A percentile compares a stretch with the other conserved stretches of the same genome.
phyloP scores from a whole-genome alignment of 1,284 basidiomycete species.

The Xerocomus nothofagi region DNA sequence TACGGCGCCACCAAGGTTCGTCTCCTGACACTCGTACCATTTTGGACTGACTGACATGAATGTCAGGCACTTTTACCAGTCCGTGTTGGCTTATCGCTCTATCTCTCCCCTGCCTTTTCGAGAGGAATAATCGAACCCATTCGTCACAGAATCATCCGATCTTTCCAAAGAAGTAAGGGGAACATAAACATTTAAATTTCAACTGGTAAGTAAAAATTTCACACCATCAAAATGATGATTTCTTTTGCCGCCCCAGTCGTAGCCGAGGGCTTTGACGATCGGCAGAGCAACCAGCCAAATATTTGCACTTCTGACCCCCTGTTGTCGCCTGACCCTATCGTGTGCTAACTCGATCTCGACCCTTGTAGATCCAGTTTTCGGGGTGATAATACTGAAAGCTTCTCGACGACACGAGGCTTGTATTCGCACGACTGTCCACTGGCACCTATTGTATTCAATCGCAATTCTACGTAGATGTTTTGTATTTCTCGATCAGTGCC shows the following conservation, averaged over 20 bases:
- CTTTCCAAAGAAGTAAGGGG: slow-evolving; percentile 17
- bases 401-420: background rate
- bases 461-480: background rate
- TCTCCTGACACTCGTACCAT: background rate
- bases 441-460: background rate
- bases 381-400: background rate
- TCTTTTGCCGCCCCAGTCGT: slow-evolving; percentile 40
- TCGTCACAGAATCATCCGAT: slow-evolving; percentile 26
- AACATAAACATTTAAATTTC: background rate
- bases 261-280: slow-evolving; percentile 33
- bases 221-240: slow-evolving; percentile 28
- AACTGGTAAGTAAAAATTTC: slow-evolving; percentile 16
- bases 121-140: slow-evolving; percentile 63
- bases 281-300: slow-evolving; percentile 38
- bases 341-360: slow-evolving; percentile 11
- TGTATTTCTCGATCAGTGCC: slow-evolving; percentile 21
- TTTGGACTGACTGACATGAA: slow-evolving; percentile 8
- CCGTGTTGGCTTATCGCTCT: slow-evolving; percentile 74
- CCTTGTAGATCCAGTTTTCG: slow-evolving; percentile 3
- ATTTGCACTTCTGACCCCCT: slow-evolving; percentile 34
- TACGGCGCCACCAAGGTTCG: slow-evolving; percentile 82
- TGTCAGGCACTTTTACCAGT: slow-evolving; percentile 65
- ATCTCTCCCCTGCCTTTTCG: slow-evolving; percentile 75
- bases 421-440: slow-evolving; percentile 4
- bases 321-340: background rate